Percentiles rank a stretch among this genome's conserved stretches.
Conservation (phyloP, 2,329 filamentous ascomycete species). For the Juglanconis juglandina region DNA sequence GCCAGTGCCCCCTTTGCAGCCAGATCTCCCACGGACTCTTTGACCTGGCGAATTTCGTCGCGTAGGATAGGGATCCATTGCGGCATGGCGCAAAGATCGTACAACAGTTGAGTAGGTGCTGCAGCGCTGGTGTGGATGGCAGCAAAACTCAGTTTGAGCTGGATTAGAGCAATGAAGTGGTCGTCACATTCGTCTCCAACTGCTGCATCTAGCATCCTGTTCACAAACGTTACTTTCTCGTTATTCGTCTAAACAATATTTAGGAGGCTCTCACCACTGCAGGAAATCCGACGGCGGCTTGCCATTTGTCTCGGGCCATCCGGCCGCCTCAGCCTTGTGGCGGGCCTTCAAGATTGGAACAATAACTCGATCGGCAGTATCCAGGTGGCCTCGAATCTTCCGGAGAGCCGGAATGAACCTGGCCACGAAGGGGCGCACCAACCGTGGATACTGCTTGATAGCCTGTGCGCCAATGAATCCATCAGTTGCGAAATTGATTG, state of each 20-base stretch:
- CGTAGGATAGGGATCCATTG: conserved; percentile 48
- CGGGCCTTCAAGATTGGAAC: too few species aligned
- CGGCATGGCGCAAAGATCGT: conserved; percentile 48
- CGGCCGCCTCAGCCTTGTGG: too few species aligned
- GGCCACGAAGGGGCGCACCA: conserved; percentile 25
- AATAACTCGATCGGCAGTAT: too few species aligned
- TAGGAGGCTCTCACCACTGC: too few species aligned
- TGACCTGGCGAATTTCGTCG: conserved; percentile 42
- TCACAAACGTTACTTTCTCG: conserved; percentile 12
- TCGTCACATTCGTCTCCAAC: conserved; percentile 3
- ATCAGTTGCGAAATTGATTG: conserved; percentile 27
- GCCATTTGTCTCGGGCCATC: too few species aligned
- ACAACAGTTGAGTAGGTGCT: conserved; percentile 45
- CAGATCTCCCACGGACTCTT: conserved; percentile 28
- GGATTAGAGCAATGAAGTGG: conserved; percentile 30
- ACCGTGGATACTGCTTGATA: conserved; percentile 17
- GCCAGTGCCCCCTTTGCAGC: conserved; percentile 26
- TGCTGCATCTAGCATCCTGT: conserved; percentile 23
- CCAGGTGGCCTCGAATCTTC: conserved; percentile 19
- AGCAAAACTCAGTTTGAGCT: conserved; percentile 43
- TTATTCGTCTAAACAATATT: too few species aligned
- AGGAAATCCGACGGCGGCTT: too few species aligned
- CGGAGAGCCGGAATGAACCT: conserved; percentile 23
- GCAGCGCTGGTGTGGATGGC: conserved; percentile 50
- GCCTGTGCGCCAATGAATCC: conserved; percentile 27